Percentiles rank a stretch among this genome's conserved stretches.
These are phyloP conservation scores for Volvariella volvacea DNA, from an alignment of 1,284 basidiomycete genomes.

Conservation along the genomic window DNA sequence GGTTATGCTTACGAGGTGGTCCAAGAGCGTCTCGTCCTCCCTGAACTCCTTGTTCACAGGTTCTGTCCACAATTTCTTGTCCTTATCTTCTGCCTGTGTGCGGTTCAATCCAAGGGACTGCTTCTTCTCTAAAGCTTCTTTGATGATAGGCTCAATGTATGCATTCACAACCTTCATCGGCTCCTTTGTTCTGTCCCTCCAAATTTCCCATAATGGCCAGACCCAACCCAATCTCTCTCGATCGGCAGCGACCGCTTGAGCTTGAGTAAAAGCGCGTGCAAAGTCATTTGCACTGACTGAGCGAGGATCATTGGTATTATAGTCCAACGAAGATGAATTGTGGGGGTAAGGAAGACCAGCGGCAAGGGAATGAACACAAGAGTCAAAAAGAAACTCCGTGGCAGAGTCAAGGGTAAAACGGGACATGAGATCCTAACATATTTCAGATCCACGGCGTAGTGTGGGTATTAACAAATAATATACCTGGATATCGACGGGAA, in stretches of 20 bases:
- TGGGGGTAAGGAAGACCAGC: constrained; percentile 28
- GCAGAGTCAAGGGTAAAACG: constrained; percentile 46
- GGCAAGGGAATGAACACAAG: constrained; percentile 28
- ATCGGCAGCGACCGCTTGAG: constrained; percentile 18
- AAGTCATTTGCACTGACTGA: constrained; percentile 23
- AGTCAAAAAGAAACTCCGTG: constrained; percentile 41
- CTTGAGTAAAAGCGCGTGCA: constrained; percentile 25
- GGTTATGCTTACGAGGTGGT: constrained; percentile 28
- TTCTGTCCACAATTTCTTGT: neutral
- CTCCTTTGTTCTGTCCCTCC: constrained; percentile 21
- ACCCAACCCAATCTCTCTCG: constrained; percentile 21
- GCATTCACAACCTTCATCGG: constrained; percentile 21
- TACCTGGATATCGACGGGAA: constrained; percentile 38
- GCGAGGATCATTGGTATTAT: constrained; percentile 5
- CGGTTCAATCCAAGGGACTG: constrained; percentile 3
- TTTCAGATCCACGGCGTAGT: constrained; percentile 11
- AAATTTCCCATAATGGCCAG: constrained; percentile 31
- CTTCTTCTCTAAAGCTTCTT: constrained; percentile 18
- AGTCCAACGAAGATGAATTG: constrained; percentile 5
- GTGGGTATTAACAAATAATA: too few relatives aligned
- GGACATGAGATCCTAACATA: constrained; percentile 25
- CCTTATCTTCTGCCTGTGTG: too few relatives aligned
- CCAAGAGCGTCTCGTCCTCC: constrained; percentile 22
- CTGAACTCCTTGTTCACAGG: constrained; percentile 8
- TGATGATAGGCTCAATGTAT: constrained; percentile 16